Base-by-base conservation (phyloP, 495 filamentous ascomycete species). In the Penicillium soppii region DNA sequence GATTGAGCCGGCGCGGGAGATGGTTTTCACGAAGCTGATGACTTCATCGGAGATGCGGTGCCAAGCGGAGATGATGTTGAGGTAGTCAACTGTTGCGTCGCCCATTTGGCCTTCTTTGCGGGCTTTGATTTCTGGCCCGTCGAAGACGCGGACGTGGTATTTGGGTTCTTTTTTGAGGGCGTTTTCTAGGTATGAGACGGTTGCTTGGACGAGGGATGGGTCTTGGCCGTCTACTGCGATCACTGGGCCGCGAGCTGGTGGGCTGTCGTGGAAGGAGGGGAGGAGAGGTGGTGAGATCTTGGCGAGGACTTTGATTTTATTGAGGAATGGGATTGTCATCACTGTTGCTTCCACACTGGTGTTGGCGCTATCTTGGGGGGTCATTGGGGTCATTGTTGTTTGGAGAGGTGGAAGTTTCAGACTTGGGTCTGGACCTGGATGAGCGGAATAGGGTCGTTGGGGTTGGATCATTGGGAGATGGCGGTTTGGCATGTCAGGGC, bases 161-260 rank as follows among this genome's bases (percentile, higher is more conserved):
- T 83, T 83, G 6, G 73, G 68, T 53, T 80, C 78, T 38, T 74
- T 79, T 19, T 62, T 66, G 20, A 95, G 62, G 17, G 78, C 76
- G 7, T 77, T 75, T 35, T 83, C 78, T 3, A 96, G 79, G 53
- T 85, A 84, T 16, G 73, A 65, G 1, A 82, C 75, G 6, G 90
- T 76, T 5, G 71, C 63, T 36, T 74, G 72, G 9, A 88, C 71
- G 10, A 85, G 58, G 1, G 64, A 55, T 2, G 66, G 58, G 43
- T 88, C 79, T 19, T 86, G 70, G 12, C 91, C 90, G 62, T 98
- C 94, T 19, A 98, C 67, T 0, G 89, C 85, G 39, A 97, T 84
- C 21, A 97, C 78, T 1, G 89, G 80, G 0, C 95, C 91, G 33
- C 92, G 80, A 20, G 75, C 66, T 46, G 68, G 69, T 27, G 68